Evolutionary conservation across 768 basidiomycete genomes (phyloP).

Genomic region (Leucocoprinus birnbaumii): DNA sequence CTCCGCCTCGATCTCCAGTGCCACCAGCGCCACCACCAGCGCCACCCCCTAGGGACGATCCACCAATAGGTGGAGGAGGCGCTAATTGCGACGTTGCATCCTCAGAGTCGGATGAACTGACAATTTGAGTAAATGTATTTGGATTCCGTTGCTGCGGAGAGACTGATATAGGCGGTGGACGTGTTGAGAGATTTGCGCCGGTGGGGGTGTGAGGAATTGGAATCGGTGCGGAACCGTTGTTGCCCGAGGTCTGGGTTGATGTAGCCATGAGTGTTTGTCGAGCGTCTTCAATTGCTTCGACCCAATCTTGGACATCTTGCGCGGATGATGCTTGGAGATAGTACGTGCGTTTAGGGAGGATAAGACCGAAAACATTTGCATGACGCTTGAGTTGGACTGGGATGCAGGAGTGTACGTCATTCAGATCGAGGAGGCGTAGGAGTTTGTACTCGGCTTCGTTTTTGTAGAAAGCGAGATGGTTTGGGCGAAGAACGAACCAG

Average conservation of each 20-base stretch:
- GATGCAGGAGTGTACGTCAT: slow-evolving; percentile 88
- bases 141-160: slow-evolving; percentile 35
- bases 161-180: slow-evolving; percentile 40
- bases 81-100: slow-evolving; percentile 35
- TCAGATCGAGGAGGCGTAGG: slow-evolving; percentile 81
- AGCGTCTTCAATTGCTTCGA: slow-evolving; percentile 75
- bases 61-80: background rate
- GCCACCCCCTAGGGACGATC: background rate
- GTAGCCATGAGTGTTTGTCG: slow-evolving; percentile 62
- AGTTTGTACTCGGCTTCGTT: slow-evolving; percentile 92
- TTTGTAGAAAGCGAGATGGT: slow-evolving; percentile 96
- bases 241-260: slow-evolving; percentile 57
- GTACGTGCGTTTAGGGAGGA: slow-evolving; percentile 86
- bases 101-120: slow-evolving; percentile 81
- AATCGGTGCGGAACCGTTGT: slow-evolving; percentile 44
- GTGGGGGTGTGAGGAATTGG: slow-evolving; percentile 14
- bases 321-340: slow-evolving; percentile 80
- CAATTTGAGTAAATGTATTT: slow-evolving; percentile 34
- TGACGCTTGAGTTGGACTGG: slow-evolving; percentile 88
- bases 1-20: background rate
- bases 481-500: slow-evolving; percentile 94
- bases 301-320: slow-evolving; percentile 82
- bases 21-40: background rate
- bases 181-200: slow-evolving; percentile 9
- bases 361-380: slow-evolving; percentile 85